Conservation (phyloP, 495 filamentous ascomycete species). For the Staphylotrichum tortipilum region DNA sequence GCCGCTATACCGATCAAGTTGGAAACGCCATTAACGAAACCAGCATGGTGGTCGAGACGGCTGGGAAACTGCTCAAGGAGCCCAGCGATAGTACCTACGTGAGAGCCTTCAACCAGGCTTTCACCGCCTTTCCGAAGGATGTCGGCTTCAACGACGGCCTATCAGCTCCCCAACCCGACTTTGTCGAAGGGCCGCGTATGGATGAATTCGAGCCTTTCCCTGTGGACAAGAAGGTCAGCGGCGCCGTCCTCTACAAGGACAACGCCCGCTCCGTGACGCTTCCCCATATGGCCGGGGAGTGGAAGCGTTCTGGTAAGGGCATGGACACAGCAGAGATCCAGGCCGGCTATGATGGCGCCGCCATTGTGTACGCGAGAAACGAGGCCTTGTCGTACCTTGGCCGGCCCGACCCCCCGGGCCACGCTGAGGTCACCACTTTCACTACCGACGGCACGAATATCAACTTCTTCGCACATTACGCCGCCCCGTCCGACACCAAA, state of each 20-base stretch:
- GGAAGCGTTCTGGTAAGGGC: slow-evolving; percentile 19
- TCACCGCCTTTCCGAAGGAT: slow-evolving; percentile 21
- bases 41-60: slow-evolving; percentile 12
- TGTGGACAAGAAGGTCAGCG: slow-evolving; percentile 18
- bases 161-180: slow-evolving; percentile 24
- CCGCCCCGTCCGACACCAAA: slow-evolving; percentile 13
- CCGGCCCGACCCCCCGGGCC: slow-evolving; percentile 18
- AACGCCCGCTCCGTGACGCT: slow-evolving; percentile 19
- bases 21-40: slow-evolving; percentile 17
- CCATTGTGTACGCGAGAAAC: slow-evolving; percentile 24
- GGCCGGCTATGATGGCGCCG: slow-evolving; percentile 24
- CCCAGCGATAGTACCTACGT: slow-evolving; percentile 12
- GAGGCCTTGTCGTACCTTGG: slow-evolving; percentile 21
- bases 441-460: slow-evolving; percentile 26
- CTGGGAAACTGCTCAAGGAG: slow-evolving; percentile 15
- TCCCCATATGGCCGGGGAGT: slow-evolving; percentile 29
- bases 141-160: slow-evolving; percentile 29
- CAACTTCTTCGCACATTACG: slow-evolving; percentile 29
- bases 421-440: slow-evolving; percentile 27
- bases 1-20: slow-evolving; percentile 13
- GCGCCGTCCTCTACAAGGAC: slow-evolving; percentile 22
- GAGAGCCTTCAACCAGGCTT: slow-evolving; percentile 16
- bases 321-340: slow-evolving; percentile 21
- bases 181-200: slow-evolving; percentile 21
- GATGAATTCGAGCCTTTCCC: slow-evolving; percentile 23